Percentiles rank a stretch among this genome's conserved stretches.
These are phyloP conservation scores for Nakazawaea populi DNA, from an alignment of 805 yeast species.

Conservation along the genomic window DNA sequence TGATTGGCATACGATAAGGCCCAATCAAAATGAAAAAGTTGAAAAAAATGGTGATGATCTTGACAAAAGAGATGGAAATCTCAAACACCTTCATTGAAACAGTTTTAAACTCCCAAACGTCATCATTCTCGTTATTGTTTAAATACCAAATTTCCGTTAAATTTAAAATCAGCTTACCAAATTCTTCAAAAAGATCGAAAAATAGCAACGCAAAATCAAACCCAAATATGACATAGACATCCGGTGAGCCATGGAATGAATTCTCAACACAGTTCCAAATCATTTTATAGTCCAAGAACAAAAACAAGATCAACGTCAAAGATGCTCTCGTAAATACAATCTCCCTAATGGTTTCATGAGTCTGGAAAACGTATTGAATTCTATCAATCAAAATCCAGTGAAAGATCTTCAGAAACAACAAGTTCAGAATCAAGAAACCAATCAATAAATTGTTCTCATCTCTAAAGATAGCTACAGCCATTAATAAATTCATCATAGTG, in stretches of 20 bases:
- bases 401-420: conserved; percentile 56
- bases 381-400: conserved; percentile 66
- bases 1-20: conserved; percentile 24
- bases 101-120: conserved; percentile 67
- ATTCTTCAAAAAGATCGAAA: conserved; percentile 42
- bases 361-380: conserved; percentile 42
- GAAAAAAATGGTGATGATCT: conserved; percentile 38
- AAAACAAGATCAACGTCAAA: conserved; percentile 37
- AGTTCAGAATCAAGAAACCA: conserved; percentile 25
- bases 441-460: conserved; percentile 40
- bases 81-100: conserved; percentile 54
- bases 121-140: conserved; percentile 44
- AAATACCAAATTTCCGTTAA: conserved; percentile 51
- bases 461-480: conserved; percentile 49
- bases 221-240: conserved; percentile 61
- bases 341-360: conserved; percentile 25
- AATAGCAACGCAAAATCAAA: conserved; percentile 68
- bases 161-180: conserved; percentile 43
- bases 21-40: conserved; percentile 40
- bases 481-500: conserved; percentile 55
- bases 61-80: conserved; percentile 41
- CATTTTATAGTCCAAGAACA: conserved; percentile 44
- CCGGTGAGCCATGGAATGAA: conserved; percentile 45
- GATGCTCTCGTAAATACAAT: conserved; percentile 34
- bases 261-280: conserved; percentile 53